These are phyloP conservation scores for Galeopsis tetrahit DNA, from an alignment of 257 asterid species.

Conservation along the genomic window DNA sequence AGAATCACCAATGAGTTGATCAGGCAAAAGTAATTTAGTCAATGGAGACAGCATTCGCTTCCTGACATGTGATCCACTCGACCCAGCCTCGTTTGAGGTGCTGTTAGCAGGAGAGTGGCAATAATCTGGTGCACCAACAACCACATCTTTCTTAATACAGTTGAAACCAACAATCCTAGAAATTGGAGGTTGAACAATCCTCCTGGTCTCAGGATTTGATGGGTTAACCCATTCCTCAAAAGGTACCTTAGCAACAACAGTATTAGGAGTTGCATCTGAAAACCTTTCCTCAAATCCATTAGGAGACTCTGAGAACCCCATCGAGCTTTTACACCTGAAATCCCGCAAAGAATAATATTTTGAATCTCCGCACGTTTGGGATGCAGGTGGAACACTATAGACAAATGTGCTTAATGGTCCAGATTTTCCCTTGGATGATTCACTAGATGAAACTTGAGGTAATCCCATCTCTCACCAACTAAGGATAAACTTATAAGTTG, in stretches of 20 bases:
- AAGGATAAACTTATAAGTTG: not conserved
- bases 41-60: slow-evolving; percentile 74
- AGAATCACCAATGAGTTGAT: slow-evolving; percentile 52
- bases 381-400: slow-evolving; percentile 38
- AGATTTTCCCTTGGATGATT: slow-evolving; percentile 47
- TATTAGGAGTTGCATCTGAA: slow-evolving; percentile 34
- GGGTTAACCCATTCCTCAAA: slow-evolving; percentile 35
- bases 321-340: slow-evolving; percentile 44
- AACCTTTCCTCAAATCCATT: slow-evolving; percentile 34
- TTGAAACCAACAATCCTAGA: slow-evolving; percentile 72
- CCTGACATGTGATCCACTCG: slow-evolving; percentile 52
- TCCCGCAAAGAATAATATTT: slow-evolving; percentile 49
- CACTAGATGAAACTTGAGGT: slow-evolving; percentile 59
- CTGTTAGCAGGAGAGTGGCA: slow-evolving; percentile 32
- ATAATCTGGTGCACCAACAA: slow-evolving; percentile 34
- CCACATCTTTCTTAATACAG: slow-evolving; percentile 36
- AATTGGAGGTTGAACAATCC: slow-evolving; percentile 47
- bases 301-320: slow-evolving; percentile 40
- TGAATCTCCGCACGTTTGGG: slow-evolving; percentile 38
- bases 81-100: slow-evolving; percentile 41
- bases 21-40: slow-evolving; percentile 51
- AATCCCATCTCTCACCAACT: slow-evolving; percentile 60
- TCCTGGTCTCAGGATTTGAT: slow-evolving; percentile 38
- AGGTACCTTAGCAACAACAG: slow-evolving; percentile 31
- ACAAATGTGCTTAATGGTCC: slow-evolving; percentile 40